A percentile compares a stretch with the other conserved stretches of the same genome.
Evolutionary conservation across 257 asterid genomes (phyloP).

Genomic region (Nyctanthes arbortristis): DNA sequence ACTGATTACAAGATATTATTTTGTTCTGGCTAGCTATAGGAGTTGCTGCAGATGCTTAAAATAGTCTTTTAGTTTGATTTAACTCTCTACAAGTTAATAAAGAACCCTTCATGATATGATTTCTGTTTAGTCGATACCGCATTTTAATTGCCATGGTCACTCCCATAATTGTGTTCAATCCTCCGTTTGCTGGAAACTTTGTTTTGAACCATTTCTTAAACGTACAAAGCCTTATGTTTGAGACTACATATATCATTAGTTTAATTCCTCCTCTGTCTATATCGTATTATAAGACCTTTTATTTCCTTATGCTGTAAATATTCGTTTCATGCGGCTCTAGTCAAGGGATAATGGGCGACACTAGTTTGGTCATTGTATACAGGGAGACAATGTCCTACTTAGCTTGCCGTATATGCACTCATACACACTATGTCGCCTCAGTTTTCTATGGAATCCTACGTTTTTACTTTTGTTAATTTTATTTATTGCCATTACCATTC

Average conservation of each 20-base stretch:
- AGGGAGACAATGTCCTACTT: constrained; percentile 14
- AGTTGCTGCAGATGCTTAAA: too few relatives aligned
- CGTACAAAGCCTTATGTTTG: too few relatives aligned
- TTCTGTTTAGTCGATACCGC: too few relatives aligned
- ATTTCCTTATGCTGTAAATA: constrained; percentile 4
- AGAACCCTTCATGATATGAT: too few relatives aligned
- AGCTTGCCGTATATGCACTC: neutral
- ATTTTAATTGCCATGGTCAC: neutral
- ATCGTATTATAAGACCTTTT: neutral
- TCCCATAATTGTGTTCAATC: neutral
- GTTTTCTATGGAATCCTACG: neutral
- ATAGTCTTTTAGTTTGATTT: too few relatives aligned
- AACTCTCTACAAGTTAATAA: too few relatives aligned
- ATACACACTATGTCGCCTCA: neutral
- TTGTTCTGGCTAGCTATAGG: too few relatives aligned
- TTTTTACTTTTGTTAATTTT: constrained; percentile 14
- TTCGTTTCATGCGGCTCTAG: neutral
- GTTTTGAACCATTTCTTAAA: neutral
- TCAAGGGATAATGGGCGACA: constrained; percentile 11
- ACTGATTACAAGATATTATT: too few relatives aligned
- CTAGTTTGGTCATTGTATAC: constrained; percentile 11
- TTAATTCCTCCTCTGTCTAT: constrained; percentile 18
- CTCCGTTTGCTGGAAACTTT: neutral
- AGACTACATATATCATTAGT: too few relatives aligned
- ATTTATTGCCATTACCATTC: constrained; percentile 16